Evolutionary conservation across 2,329 filamentous ascomycete species (phyloP), one percentile per base, ranked within the genome.

Genomic region (Apiospora aurea): DNA sequence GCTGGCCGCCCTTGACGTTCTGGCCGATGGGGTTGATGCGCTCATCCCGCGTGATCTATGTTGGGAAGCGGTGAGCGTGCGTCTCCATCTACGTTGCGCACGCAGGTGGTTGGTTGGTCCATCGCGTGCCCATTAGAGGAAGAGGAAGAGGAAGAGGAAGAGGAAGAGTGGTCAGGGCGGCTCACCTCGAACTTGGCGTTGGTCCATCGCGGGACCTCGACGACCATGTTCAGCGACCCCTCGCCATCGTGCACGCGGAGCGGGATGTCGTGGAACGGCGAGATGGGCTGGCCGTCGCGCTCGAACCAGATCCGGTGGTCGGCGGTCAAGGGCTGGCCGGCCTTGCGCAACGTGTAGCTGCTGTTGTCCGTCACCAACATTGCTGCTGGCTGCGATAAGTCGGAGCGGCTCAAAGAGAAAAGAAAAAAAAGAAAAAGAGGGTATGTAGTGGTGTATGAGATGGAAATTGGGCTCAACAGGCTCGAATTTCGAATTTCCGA

Each of bases 1-100:
- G 94, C 90, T 97, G 97, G 90, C 95, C 95, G 90, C 98, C 97
- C 93, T 98, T 98, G 85, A 90, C 90, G 84, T 98, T 96, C 89
- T 98, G 95, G 92, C 97, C 97, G 89, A 97, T 97, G 83, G 95
- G 95, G 89, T 97, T 97, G 83, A 97, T 91, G 81, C 92, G 89
- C 85, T 98, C 95, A 82, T 97, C 95, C 89, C 97, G 97, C 89
- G 93, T 96, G 88, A 97, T 97, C 94, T 97, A 81, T 26, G 2
- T 29, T 38, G 3, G 44, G 53, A 67, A 10, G 24, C 46, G 26
- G 71, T 11, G 71, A 29, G 71, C 16, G 67, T 44, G 4, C 41
- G n/a, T n/a, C n/a, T n/a, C n/a, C n/a, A n/a, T n/a, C n/a, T n/a
- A n/a, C 4, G 11, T 18, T 0, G 13, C 26, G 14, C 18, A 26